Evolutionary conservation across 2,329 filamentous ascomycete genomes (phyloP), one percentile per base, ranked within the genome.

Genomic region (Penicillium sp.): DNA sequence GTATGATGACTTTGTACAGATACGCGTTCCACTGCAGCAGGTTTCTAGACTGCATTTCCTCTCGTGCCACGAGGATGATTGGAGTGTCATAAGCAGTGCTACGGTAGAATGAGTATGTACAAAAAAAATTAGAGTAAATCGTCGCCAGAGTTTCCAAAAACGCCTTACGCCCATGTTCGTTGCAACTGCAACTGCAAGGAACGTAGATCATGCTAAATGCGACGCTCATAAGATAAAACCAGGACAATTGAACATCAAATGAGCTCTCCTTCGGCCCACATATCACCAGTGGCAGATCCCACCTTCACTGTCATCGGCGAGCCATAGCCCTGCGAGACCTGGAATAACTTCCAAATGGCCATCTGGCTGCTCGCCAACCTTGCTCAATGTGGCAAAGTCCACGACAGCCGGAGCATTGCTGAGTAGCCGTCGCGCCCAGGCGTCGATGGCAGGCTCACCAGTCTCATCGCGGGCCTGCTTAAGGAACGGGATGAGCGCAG

Each of bases 381-480:
- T 84, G 45, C 81, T 82, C 58, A 86, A 67, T 14, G 81, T 69
- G 7, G 78, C 79, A 43, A 75, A 77, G 5, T 69, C 69, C 15
- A 65, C 57, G 8, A 71, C 66, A 1, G 71, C 65, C 1, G 82
- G 79, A 0, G 81, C 82, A 57, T 84, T 84, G 63, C 80, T 85
- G 22, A 89, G 77, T 43, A 88, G 67, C 25, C 85, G 77, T 54
- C 81, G 78, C 14, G 85, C 86, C 86, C 86, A 88, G 1, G 81
- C 80, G 68, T 88, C 86, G 51, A 98, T 88, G 1, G 93, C 92
- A 1, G 92, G 92, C 75, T 98, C 94, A 15, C 91, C 91, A 0
- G 95, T 99, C 82, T 99, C 95, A 70, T 99, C 93, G 31, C 95
- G 85, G 4, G 95, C 95, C 78, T 99, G 95, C 78, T 98, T 97